Evolutionary conservation across 2,329 filamentous ascomycete species (phyloP).

Genomic region (Aureobasidium zeae): DNA sequence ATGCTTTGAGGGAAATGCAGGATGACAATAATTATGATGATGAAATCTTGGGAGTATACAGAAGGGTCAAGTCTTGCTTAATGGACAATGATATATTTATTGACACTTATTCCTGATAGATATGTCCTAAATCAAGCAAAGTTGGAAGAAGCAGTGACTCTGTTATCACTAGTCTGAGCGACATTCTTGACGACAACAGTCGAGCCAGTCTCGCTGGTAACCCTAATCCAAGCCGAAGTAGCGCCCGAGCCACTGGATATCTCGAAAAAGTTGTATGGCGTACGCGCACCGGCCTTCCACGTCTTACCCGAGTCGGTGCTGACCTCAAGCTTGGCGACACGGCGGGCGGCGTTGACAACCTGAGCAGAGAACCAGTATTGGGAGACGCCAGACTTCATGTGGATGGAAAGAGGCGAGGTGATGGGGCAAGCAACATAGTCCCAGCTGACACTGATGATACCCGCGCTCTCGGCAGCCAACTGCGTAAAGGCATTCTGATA

Average conservation of each 20-base stretch:
- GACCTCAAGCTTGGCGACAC: constrained; percentile 21
- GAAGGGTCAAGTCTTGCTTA: too few relatives aligned
- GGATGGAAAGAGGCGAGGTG: constrained; percentile 19
- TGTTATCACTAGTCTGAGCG: constrained; percentile 18
- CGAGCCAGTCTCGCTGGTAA: constrained; percentile 17
- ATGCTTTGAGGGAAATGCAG: too few relatives aligned
- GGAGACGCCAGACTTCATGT: constrained; percentile 20
- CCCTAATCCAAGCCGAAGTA: constrained; percentile 19
- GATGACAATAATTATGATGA: too few relatives aligned
- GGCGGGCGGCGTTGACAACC: constrained; percentile 20
- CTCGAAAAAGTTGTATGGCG: constrained; percentile 23
- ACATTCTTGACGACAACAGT: constrained; percentile 18
- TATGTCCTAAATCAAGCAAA: too few relatives aligned
- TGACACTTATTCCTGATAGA: too few relatives aligned
- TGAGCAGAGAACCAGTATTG: constrained; percentile 23
- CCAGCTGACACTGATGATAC: constrained; percentile 39
- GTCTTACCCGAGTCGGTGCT: constrained; percentile 20
- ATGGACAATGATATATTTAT: too few relatives aligned
- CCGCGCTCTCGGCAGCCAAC: constrained; percentile 37
- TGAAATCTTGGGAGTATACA: too few relatives aligned
- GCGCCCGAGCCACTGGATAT: constrained; percentile 15
- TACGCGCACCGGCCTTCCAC: constrained; percentile 18
- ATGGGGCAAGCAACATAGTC: constrained; percentile 25
- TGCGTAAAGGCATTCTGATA: constrained; percentile 43
- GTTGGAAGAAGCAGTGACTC: constrained; percentile 20